Conservation (phyloP, 768 basidiomycete species). For the Rhizopogon salebrosus region DNA sequence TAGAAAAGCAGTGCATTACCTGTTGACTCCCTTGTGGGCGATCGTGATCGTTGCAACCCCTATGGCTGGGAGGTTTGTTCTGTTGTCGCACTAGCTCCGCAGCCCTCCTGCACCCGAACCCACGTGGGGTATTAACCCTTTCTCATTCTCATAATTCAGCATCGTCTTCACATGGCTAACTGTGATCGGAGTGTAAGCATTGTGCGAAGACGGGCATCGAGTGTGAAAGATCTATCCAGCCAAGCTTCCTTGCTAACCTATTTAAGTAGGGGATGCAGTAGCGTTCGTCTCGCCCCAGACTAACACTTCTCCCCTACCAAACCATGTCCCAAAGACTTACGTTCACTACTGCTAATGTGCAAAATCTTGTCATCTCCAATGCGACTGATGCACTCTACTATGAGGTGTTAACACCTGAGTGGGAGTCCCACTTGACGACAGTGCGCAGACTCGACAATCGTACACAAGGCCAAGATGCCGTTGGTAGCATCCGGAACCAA, state of each 20-base stretch:
- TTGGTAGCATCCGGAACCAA: slow-evolving; percentile 29
- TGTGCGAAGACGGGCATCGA: background rate
- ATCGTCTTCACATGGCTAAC: background rate
- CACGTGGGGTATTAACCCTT: background rate
- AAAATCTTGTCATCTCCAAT: slow-evolving; percentile 34
- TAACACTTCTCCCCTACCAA: background rate
- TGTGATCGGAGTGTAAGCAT: background rate
- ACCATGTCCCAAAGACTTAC: slow-evolving; percentile 26
- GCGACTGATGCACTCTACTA: slow-evolving; percentile 33
- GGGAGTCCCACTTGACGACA: slow-evolving; percentile 31
- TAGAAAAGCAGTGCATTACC: background rate
- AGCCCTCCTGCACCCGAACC: background rate
- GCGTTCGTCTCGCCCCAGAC: background rate
- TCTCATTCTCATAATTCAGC: background rate
- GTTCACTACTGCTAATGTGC: slow-evolving; percentile 33
- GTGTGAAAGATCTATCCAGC: background rate
- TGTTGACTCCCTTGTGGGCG: background rate
- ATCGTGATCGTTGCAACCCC: background rate
- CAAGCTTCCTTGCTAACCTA: background rate
- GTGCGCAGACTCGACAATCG: slow-evolving; percentile 27
- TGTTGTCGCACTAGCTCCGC: background rate
- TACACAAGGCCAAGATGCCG: slow-evolving; percentile 23
- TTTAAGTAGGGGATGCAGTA: background rate
- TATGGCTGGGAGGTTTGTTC: background rate
- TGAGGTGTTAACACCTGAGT: slow-evolving; percentile 34